Evolutionary conservation across 495 filamentous ascomycete species (phyloP).

Genomic region (Cryomyces antarcticus): DNA sequence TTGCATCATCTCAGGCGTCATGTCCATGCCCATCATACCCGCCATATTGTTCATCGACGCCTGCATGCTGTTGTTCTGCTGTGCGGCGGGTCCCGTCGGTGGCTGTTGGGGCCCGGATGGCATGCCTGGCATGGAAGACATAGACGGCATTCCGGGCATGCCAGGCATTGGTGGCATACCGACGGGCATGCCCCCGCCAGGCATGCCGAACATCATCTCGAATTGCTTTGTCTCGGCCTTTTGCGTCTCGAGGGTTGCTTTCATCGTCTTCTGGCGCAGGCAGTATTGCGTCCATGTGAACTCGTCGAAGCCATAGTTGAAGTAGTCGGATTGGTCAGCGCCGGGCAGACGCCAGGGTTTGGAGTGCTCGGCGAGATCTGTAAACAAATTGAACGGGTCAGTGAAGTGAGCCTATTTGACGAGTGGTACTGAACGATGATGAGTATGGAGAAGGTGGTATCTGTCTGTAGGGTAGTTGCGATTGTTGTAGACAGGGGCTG

Average conservation of each 20-base stretch:
- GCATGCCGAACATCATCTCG: conserved; percentile 63
- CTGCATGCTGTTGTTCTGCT: conserved; percentile 2
- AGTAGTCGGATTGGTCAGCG: conserved; percentile 90
- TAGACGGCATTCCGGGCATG: conserved; percentile 6
- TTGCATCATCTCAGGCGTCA: conserved; percentile 36
- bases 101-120: background rate
- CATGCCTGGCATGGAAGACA: conserved; percentile 14
- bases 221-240: conserved; percentile 80
- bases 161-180: conserved; percentile 43
- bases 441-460: conserved; percentile 2
- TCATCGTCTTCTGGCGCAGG: conserved; percentile 60
- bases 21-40: conserved; percentile 33
- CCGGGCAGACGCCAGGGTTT: conserved; percentile 94
- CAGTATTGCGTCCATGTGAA: conserved; percentile 97
- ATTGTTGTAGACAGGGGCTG: background rate
- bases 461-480: background rate
- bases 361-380: conserved; percentile 60
- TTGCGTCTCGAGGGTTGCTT: conserved; percentile 49
- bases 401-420: background rate
- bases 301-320: conserved; percentile 99
- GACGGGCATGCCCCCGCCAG: conserved; percentile 33
- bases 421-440: background rate
- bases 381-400: background rate
- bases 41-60: conserved; percentile 33
- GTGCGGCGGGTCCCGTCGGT: no score